Evolutionary conservation across 768 basidiomycete species (phyloP).

Genomic region (Termitomyces sp.): DNA sequence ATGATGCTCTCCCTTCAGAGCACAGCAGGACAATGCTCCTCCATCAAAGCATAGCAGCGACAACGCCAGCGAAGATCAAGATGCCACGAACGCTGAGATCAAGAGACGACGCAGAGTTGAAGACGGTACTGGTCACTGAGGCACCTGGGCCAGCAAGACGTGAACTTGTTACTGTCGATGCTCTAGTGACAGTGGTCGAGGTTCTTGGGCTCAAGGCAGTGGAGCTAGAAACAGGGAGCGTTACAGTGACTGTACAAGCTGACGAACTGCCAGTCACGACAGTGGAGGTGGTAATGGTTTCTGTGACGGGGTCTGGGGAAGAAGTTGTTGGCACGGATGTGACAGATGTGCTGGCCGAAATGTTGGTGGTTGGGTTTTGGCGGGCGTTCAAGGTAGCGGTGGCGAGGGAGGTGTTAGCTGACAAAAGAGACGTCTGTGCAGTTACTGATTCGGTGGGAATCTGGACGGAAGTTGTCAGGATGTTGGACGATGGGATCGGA

Average conservation of each 20-base stretch:
- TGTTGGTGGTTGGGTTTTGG: not conserved
- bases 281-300: not conserved
- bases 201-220: not conserved
- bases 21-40: not conserved
- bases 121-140: not conserved
- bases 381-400: not conserved
- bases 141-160: not conserved
- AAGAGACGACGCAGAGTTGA: not conserved
- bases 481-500: not conserved
- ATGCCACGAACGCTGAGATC: not conserved
- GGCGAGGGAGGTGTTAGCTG: not conserved
- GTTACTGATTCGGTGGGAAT: not conserved
- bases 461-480: not conserved
- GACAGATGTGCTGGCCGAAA: not conserved
- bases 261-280: not conserved
- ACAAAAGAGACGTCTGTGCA: not conserved
- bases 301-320: not conserved
- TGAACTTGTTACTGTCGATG: not conserved
- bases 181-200: not conserved
- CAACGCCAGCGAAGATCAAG: not conserved
- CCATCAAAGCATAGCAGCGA: not conserved
- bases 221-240: not conserved
- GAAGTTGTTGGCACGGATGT: not conserved
- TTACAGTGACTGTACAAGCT: slow-evolving; percentile 3
- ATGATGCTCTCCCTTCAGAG: not conserved